Base-by-base conservation (phyloP, 164 flowering plant genomes). In the Warburgia ugandensis region DNA sequence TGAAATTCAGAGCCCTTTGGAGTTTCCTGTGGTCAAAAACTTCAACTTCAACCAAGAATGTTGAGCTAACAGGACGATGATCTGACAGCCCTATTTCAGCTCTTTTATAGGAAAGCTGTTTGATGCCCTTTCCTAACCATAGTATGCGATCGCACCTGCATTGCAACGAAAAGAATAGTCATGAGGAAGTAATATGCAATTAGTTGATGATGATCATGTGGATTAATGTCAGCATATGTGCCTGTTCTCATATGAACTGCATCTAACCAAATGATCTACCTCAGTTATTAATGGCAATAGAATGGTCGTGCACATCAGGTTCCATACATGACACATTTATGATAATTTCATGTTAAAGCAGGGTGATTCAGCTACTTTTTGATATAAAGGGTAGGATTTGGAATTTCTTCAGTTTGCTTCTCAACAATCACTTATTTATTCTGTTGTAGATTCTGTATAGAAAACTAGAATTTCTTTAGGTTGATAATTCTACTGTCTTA, bases 61-160 rank as follows among this genome's bases (percentile, higher is more conserved):
- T 51, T 17, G 99, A 84, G 61, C 88, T 86, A 7, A 94, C 94
- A 9, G 99, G 96, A 39, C 96, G 81, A 72, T 94, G 99, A 64
- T 94, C 97, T 14, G 99, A 94, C 17, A 88, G 69, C 56, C 55
- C 71, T 20, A 71, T 46, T 21, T 89, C 91, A 40, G 92, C 64
- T 19, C 73, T 63, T 28, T 55, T 67, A 73, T 94, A 94, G 21
- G 62, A 73, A n/a, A 86, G 75, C 52, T 89, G 99, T 53, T 68
- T 84, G 59, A 94, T 79, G 31, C 83, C 84, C 65, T 77, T 82
- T 36, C 99, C 99, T 1, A 71, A 62, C 95, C 94, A 88, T 3
- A 89, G 70, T 62, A 94, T 81, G 14, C 99, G 77, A 46, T 94
- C 99, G 64, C 99, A 94, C 96, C 99, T 92, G 76, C 70, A 68